Evolutionary conservation across 805 yeast species (phyloP), one percentile per base, ranked within the genome.

Genomic region (Naumovozyma dairenensis): DNA sequence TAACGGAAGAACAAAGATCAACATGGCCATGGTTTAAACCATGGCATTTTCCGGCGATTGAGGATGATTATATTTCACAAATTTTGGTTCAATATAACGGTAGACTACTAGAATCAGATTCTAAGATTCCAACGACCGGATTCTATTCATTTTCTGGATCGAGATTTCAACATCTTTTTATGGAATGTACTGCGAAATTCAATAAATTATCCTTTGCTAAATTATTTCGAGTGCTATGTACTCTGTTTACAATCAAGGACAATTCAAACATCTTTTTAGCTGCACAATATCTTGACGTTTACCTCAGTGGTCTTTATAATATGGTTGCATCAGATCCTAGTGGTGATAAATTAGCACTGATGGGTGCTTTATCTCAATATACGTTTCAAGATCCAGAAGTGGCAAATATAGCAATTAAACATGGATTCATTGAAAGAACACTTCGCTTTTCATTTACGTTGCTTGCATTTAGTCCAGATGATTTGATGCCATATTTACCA

Each of bases 261-360:
- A 77, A 77, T 1, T 71, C 77, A 1, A 59, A 84, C 33, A 67
- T 72, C 66, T 55, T 59, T 76, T 34, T 64, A 71, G 28, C 56
- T 3, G 57, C 54, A 4, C 89, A 85, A 45, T 86, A 85, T 49
- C 80, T 85, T 28, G 93, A 85, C 45, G 63, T 85, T 0, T 89
- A 89, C 53, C 87, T 93, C 0, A 67, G 72, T 8, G 26, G 54
- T 8, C 42, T 52, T 10, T 52, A 49, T 33, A 43, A 43, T 26
- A 39, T 57, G 2, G 54, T 53, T 6, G 46, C 52, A 9, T 46
- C 54, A 5, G 56, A 52, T 24, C 25, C 33, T 4, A 35, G 39
- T 3, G 52, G 51, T 6, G 37, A 42, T 21, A 47, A 47, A 31
- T 42, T 49, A 6, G 37, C 53, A 15, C 20, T 51, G 10, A 48